Base-by-base conservation (phyloP, 2,329 filamentous ascomycete genomes). In the Penicillium sp. region DNA sequence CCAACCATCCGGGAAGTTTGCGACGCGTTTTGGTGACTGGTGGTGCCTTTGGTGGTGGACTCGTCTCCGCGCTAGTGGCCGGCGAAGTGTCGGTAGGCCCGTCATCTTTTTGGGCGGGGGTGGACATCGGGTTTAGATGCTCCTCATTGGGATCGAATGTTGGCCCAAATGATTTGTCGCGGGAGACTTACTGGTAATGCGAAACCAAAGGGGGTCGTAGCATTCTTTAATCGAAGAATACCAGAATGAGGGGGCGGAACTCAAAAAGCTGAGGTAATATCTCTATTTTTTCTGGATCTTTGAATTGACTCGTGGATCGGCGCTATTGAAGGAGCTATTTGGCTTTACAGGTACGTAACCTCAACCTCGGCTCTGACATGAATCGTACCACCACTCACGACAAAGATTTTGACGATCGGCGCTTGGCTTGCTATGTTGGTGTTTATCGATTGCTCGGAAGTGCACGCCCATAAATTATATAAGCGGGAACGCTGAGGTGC, bases 1-100 rank as follows among this genome's bases (percentile, higher is more conserved):
- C 67, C 29, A 72, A 59, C 58, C 63, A 69, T 22, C 43, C 52
- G 1, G 70, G 70, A n/a, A 70, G 42, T 20, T 64, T 65, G 23
- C 55, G 50, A 43, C 46, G 50, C 26, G 54, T 5, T 18, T 58
- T 60, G 15, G 54, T 42, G 27, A 25, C 33, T 14, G 53, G 37
- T 1, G 47, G 14, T 25, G 45, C 47, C 40, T 60, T 60, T 9
- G 20, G 42, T 3, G 61, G 43, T 14, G 49, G 26, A 37, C 51
- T 44, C 20, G 43, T 51, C 25, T 61, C 56, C 9, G 47, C 41
- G n/a, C 51, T 58, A 6, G 53, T 41, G 7, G 47, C 20, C 8
- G 55, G 55, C 35, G 57, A 53, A 18, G 59, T 42, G 27, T 35
- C 50, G 23, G 41, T 20, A 3, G 27, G 41, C 40, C 20, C 52